Percentiles rank a stretch among this genome's conserved stretches.
phyloP scores from a whole-genome alignment of 306 rosid species.

The Prunus mongolica region DNA sequence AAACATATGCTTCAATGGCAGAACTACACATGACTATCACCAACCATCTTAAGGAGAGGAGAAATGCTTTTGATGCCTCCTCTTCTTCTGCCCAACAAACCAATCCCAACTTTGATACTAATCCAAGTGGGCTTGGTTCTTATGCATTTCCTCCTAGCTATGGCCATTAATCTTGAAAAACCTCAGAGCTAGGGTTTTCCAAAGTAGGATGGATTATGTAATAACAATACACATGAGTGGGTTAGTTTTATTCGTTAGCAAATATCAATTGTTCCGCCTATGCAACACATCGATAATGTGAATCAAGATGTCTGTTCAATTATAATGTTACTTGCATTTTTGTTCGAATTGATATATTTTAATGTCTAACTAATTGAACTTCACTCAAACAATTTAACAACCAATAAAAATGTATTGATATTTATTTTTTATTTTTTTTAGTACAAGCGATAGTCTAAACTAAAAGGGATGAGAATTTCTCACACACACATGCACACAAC shows the following conservation, averaged over 20 bases:
- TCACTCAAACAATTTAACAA: no score
- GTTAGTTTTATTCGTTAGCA: neutral
- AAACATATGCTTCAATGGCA: neutral
- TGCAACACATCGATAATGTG: neutral
- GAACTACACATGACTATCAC: neutral
- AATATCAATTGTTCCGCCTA: neutral
- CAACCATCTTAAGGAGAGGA: slow-evolving; percentile 9
- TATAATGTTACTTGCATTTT: neutral
- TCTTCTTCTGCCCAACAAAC: neutral
- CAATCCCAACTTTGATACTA: neutral
- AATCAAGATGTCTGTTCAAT: neutral
- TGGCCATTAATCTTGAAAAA: neutral
- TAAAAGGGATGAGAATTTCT: rapidly evolving
- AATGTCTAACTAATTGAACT: no score
- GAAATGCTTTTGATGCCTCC: neutral
- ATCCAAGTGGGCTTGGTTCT: neutral
- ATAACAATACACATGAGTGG: neutral
- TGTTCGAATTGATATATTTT: neutral
- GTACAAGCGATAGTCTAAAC: no score
- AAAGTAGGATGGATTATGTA: neutral
- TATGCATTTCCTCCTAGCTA: neutral
- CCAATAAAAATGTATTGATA: no score
- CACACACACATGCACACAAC: no score
- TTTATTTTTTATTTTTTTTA: no score
- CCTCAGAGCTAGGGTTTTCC: neutral